phyloP scores from a whole-genome alignment of 2,329 filamentous ascomycete species.

The Phialocephala subalpina region DNA sequence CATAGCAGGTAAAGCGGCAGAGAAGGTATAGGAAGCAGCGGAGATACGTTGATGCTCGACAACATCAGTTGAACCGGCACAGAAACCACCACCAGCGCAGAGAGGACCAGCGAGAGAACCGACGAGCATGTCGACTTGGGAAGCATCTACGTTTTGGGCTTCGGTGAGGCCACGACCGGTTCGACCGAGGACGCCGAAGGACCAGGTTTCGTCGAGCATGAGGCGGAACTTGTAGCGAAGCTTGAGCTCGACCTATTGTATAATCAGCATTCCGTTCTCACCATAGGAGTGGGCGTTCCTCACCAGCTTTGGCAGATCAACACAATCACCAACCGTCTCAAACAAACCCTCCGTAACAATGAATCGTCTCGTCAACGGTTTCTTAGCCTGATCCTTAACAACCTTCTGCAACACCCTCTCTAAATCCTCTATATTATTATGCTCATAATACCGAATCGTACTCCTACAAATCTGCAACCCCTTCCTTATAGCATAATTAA shows the following conservation, averaged over 20 bases:
- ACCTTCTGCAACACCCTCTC: constrained; percentile 86
- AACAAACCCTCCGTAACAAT: constrained; percentile 96
- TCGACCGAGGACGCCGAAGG: constrained; percentile 91
- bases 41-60: constrained; percentile 96
- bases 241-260: constrained; percentile 84
- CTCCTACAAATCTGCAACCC: constrained; percentile 93
- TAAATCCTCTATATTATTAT: constrained; percentile 94
- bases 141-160: constrained; percentile 93
- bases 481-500: constrained; percentile 94
- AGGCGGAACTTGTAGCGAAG: constrained; percentile 97
- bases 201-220: constrained; percentile 97
- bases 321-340: constrained; percentile 86
- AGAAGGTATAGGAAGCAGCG: constrained; percentile 92
- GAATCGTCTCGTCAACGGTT: constrained; percentile 89
- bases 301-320: constrained; percentile 85
- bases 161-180: constrained; percentile 94
- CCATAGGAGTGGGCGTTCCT: constrained; percentile 41
- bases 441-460: constrained; percentile 91
- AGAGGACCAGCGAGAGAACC: constrained; percentile 90
- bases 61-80: constrained; percentile 88
- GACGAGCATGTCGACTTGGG: constrained; percentile 96
- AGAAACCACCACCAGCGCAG: constrained; percentile 94
- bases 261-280: not conserved
- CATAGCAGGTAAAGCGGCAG: constrained; percentile 91
- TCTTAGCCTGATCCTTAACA: constrained; percentile 82